Evolutionary conservation across 768 basidiomycete species (phyloP), one percentile per base, ranked within the genome.

Genomic region (Lenzites betulinus): DNA sequence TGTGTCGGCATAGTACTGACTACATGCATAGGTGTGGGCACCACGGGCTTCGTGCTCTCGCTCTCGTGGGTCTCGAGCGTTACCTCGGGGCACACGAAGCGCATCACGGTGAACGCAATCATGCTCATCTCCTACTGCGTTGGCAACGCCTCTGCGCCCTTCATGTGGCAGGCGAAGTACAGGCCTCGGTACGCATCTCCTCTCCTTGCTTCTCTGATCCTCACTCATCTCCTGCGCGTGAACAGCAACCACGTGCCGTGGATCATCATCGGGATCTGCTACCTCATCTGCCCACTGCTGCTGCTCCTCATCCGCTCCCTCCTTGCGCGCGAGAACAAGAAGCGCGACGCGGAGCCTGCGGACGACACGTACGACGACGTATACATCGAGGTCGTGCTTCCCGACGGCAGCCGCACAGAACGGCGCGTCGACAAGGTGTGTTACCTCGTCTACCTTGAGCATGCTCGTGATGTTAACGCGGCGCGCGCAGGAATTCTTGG

Each of bases 81-180:
- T 7, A 90, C 87, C 0, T 82, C 87, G 0, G 89, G 87, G 0
- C 89, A 89, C 66, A 90, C 89, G 33, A 90, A 90, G 73, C 78
- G 81, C 61, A 79, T 92, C 0, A 87, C 89, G 22, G 64, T 74
- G 65, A 91, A 92, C 66, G 88, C 90, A 0, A 84, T 92, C 63
- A 81, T 91, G 79, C 78, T 92, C 12, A 81, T 81, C 43, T 86
- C 88, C 1, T 92, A 91, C 67, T 85, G 84, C 64, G 62, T 85
- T 22, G 83, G 84, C 28, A 90, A 92, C 58, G 76, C 88, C 2
- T 82, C 81, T 0, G 84, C 83, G n/a, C 89, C 89, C 0, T 87
- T 89, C 66, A 89, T 92, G 87, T 92, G 89, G 89, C 82, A 85
- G 67, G 76, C 76, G 0, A 75, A 82, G 69, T 90, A 88, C 67